Percentiles rank a stretch among this genome's conserved stretches.
phyloP scores from a whole-genome alignment of 345 rosid species.

The Trapa bicornis region DNA sequence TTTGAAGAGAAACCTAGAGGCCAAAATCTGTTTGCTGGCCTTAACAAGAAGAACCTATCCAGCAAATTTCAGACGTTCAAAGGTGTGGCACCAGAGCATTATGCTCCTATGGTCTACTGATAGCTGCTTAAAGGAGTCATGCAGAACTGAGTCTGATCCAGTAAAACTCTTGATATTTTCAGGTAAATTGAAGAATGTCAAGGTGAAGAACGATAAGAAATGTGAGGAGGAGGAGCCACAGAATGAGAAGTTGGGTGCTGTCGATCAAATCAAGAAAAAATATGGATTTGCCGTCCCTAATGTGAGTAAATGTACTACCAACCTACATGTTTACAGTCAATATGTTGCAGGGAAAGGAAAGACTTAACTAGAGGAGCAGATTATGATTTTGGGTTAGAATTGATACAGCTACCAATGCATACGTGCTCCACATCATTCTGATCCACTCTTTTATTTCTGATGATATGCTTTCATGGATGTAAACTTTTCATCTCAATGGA shows the following conservation, averaged over 20 bases:
- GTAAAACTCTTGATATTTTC: slow-evolving; percentile 1
- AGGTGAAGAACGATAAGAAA: slow-evolving; percentile 51
- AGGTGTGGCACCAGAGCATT: slow-evolving; percentile 20
- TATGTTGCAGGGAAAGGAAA: background rate
- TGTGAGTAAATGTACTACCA: slow-evolving; percentile 25
- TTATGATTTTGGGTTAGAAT: background rate
- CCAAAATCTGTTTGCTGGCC: slow-evolving; percentile 44
- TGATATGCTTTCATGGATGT: background rate
- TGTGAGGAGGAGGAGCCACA: slow-evolving; percentile 42
- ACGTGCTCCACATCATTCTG: too few relatives aligned
- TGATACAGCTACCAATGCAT: background rate
- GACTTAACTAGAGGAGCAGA: background rate
- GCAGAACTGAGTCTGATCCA: background rate
- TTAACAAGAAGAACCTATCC: slow-evolving; percentile 63
- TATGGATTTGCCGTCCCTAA: slow-evolving; percentile 59
- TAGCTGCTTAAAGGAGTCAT: too few relatives aligned
- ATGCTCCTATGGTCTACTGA: background rate
- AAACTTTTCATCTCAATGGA: background rate
- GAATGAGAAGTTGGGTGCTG: slow-evolving; percentile 36
- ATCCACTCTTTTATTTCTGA: too few relatives aligned
- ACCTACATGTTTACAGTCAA: background rate
- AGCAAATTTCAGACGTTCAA: slow-evolving; percentile 54
- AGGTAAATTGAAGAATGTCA: slow-evolving; percentile 67
- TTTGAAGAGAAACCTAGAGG: slow-evolving; percentile 54
- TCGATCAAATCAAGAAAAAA: slow-evolving; percentile 82